phyloP scores from a whole-genome alignment of 2,329 filamentous ascomycete genomes.

The Cladosporium cucumerinum region DNA sequence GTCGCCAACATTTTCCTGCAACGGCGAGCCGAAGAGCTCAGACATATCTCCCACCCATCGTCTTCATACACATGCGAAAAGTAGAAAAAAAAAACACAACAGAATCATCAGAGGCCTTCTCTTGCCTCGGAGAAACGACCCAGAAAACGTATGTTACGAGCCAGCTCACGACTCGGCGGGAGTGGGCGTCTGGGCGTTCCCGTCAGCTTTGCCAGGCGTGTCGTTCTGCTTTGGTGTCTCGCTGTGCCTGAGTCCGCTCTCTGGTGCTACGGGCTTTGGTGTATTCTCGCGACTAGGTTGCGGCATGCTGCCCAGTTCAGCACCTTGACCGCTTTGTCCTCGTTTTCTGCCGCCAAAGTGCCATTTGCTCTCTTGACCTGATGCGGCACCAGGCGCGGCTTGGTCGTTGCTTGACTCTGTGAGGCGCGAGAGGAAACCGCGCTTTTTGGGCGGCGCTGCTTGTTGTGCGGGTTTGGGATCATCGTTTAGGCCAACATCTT shows the following conservation, averaged over 20 bases:
- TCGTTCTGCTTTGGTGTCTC: slow-evolving; percentile 17
- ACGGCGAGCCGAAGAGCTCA: slow-evolving; percentile 4
- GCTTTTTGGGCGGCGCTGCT: slow-evolving; percentile 58
- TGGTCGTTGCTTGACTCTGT: slow-evolving; percentile 52
- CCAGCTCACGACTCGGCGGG: slow-evolving; percentile 14
- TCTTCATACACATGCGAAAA: neutral
- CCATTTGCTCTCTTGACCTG: slow-evolving; percentile 27
- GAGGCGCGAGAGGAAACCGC: slow-evolving; percentile 76
- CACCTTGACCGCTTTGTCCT: slow-evolving; percentile 65
- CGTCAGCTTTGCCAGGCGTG: slow-evolving; percentile 15
- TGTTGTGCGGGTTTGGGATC: slow-evolving; percentile 56
- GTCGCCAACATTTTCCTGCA: neutral
- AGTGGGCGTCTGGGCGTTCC: slow-evolving; percentile 26
- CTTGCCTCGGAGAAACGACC: slow-evolving; percentile 28
- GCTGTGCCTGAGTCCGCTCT: slow-evolving; percentile 23
- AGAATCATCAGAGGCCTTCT: slow-evolving; percentile 18
- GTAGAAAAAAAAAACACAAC: neutral
- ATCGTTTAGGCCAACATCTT: slow-evolving; percentile 79
- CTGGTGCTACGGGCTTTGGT: slow-evolving; percentile 22
- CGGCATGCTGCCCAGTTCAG: slow-evolving; percentile 65
- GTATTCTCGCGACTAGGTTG: slow-evolving; percentile 26
- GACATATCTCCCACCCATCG: neutral
- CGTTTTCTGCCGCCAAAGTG: slow-evolving; percentile 71
- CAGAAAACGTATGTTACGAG: slow-evolving; percentile 26
- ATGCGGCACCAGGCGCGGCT: slow-evolving; percentile 6